These are phyloP conservation scores for Endocalyx cinctus DNA, from an alignment of 2,329 filamentous ascomycete genomes.

Conservation along the genomic window DNA sequence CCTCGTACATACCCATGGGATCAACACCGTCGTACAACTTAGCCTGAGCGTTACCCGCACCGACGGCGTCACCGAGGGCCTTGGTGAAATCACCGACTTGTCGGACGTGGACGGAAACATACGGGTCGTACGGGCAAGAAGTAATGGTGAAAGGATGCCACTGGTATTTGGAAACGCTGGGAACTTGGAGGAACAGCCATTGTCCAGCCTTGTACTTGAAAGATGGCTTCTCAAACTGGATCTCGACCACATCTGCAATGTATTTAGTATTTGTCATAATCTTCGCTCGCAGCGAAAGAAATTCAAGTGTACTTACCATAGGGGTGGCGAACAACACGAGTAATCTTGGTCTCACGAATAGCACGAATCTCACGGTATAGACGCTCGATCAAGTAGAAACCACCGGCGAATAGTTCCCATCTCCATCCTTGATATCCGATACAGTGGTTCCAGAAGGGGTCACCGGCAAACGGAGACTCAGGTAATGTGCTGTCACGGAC, in stretches of 20 bases:
- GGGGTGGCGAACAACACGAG: conserved; percentile 89
- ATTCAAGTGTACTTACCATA: conserved; percentile 59
- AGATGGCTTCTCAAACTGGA: conserved; percentile 92
- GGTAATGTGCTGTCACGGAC: conserved; percentile 73
- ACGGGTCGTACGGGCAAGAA: conserved; percentile 92
- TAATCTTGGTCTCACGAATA: conserved; percentile 79
- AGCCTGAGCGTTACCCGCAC: conserved; percentile 79
- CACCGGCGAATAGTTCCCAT: conserved; percentile 88
- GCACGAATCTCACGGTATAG: conserved; percentile 87
- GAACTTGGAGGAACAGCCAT: conserved; percentile 95
- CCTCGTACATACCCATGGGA: conserved; percentile 95
- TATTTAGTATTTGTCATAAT: conserved; percentile 26
- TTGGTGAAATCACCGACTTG: conserved; percentile 96
- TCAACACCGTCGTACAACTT: conserved; percentile 90
- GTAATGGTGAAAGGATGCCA: conserved; percentile 99
- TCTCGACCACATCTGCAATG: conserved; percentile 77
- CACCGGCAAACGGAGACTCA: conserved; percentile 79
- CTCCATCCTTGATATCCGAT: conserved; percentile 95
- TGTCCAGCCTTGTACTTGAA: conserved; percentile 98
- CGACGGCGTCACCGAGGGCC: conserved; percentile 91
- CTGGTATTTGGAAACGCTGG: conserved; percentile 80
- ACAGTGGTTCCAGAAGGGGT: conserved; percentile 84
- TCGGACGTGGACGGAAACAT: conserved; percentile 89
- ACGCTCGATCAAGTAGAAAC: conserved; percentile 80
- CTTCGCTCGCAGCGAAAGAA: neutral